phyloP scores from a whole-genome alignment of 108 stramenopile species.

The Heterococcus sp. region DNA sequence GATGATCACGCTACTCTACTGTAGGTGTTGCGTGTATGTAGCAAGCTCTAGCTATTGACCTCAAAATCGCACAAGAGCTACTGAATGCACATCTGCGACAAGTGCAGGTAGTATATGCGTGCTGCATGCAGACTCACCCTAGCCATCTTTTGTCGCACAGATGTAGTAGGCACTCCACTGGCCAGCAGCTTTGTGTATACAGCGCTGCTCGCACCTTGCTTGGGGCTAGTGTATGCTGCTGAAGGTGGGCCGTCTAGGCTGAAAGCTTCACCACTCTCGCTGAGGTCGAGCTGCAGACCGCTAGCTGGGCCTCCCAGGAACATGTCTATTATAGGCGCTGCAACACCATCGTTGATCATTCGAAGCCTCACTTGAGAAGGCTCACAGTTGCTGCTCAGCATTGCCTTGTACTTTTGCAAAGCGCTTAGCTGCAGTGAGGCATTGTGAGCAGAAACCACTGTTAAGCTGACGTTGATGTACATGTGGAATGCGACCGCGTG shows the following conservation, averaged over 20 bases:
- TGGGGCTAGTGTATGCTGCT: background rate
- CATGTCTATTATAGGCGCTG: background rate
- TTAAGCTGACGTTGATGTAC: too few relatives aligned
- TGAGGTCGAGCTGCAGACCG: too few relatives aligned
- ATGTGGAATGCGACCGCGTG: too few relatives aligned
- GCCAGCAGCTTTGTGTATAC: background rate
- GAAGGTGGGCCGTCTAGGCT: background rate
- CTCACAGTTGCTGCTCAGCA: background rate
- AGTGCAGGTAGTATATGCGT: too few relatives aligned
- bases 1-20: too few relatives aligned
- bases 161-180: background rate
- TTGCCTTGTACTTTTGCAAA: background rate
- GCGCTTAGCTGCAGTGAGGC: background rate
- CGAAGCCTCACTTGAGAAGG: background rate
- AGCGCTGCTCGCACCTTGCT: too few relatives aligned
- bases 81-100: too few relatives aligned
- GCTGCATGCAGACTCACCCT: background rate
- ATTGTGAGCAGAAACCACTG: too few relatives aligned
- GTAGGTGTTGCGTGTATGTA: too few relatives aligned
- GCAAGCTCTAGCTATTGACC: too few relatives aligned
- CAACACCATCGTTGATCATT: background rate
- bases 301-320: background rate
- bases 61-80: too few relatives aligned
- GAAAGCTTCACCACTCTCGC: background rate
- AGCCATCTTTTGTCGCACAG: background rate